Evolutionary conservation across 768 basidiomycete species (phyloP).

Genomic region (Punctularia strigosozonata): DNA sequence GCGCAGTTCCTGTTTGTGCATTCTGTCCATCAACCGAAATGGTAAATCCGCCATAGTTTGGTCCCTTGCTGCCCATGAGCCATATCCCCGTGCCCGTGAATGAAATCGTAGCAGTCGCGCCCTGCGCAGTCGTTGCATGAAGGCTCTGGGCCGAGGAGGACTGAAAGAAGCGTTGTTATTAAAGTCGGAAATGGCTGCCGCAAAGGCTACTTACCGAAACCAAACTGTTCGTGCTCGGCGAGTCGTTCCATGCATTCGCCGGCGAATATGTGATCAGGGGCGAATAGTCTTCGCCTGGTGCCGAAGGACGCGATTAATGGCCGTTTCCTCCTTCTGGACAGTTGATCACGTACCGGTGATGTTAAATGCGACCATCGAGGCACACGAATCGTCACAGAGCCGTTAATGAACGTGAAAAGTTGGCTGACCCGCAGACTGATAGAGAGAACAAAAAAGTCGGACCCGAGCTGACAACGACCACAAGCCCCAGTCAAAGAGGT

Average conservation of each 20-base stretch:
- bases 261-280: constrained; percentile 41
- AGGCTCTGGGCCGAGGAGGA: constrained; percentile 32
- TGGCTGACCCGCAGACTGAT: neutral
- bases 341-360: constrained; percentile 14
- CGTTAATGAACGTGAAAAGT: constrained; percentile 6
- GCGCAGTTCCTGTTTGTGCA: constrained; percentile 23
- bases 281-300: constrained; percentile 42
- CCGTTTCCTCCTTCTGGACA: neutral
- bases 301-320: neutral
- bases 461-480: too few species aligned
- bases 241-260: constrained; percentile 36
- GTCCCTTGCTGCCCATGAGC: constrained; percentile 34
- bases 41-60: constrained; percentile 35
- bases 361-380: constrained; percentile 20
- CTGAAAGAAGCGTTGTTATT: constrained; percentile 13
- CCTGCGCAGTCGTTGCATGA: constrained; percentile 29
- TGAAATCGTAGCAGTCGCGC: constrained; percentile 35
- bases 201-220: constrained; percentile 20
- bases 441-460: too few species aligned
- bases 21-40: constrained; percentile 32
- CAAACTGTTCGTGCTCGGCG: constrained; percentile 26
- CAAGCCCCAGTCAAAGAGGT: too few species aligned
- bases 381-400: constrained; percentile 4
- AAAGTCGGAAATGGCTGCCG: neutral
- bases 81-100: constrained; percentile 47